Conservation (phyloP, 1,284 basidiomycete species). For the Cerioporus squamosus region DNA sequence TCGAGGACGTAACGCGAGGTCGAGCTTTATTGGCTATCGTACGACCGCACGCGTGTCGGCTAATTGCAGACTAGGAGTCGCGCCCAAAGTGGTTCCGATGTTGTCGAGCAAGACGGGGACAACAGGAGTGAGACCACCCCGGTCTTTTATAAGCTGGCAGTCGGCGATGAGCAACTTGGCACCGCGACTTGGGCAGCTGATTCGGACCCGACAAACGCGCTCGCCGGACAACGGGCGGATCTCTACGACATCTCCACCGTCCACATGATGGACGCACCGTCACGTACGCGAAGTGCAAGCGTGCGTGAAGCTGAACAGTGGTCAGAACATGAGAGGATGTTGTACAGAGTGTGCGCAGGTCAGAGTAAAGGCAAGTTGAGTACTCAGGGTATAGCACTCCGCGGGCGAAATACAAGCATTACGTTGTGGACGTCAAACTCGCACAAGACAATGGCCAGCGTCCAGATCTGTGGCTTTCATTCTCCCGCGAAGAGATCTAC, state of each 20-base stretch:
- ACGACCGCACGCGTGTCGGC: slow-evolving; percentile 23
- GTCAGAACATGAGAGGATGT: no score
- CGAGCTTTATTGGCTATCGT: slow-evolving; percentile 27
- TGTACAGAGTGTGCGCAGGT: no score
- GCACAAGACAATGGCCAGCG: no score
- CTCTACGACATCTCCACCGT: no score
- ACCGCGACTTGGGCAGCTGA: slow-evolving; percentile 15
- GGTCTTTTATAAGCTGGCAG: slow-evolving; percentile 18
- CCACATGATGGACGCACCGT: no score
- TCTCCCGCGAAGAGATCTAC: slow-evolving; percentile 45
- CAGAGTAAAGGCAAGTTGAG: no score
- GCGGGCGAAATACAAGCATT: no score
- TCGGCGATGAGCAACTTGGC: slow-evolving; percentile 12
- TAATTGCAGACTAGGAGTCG: slow-evolving; percentile 7
- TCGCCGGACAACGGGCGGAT: no score
- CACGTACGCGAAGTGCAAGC: no score
- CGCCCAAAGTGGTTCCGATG: slow-evolving; percentile 16
- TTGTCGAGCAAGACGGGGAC: slow-evolving; percentile 12
- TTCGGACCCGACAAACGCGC: slow-evolving; percentile 1
- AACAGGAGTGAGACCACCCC: slow-evolving; percentile 10
- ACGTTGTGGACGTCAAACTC: no score
- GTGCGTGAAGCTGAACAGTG: no score
- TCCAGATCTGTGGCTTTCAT: not conserved
- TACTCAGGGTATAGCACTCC: no score
- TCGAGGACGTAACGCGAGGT: slow-evolving; percentile 19